These are phyloP conservation scores for Talaromyces sp. DNA, from an alignment of 2,329 filamentous ascomycete genomes.

Conservation along the genomic window DNA sequence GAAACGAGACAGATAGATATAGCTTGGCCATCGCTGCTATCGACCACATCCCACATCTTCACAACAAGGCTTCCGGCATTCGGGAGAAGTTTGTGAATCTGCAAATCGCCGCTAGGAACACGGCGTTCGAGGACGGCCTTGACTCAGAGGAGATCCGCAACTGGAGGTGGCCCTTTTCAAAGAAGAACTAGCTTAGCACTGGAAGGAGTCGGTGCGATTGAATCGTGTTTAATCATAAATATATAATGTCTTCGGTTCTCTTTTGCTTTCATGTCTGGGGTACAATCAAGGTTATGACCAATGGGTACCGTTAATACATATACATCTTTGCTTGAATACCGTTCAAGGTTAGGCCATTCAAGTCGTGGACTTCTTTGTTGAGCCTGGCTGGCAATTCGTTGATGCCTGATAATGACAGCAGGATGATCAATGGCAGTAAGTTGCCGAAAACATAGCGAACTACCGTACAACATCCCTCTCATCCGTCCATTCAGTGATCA, in stretches of 20 bases:
- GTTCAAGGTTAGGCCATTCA: too few relatives aligned
- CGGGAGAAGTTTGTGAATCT: constrained; percentile 62
- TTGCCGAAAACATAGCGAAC: background rate
- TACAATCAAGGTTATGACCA: background rate
- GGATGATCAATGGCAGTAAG: background rate
- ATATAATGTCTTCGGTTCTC: background rate
- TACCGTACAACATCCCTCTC: constrained; percentile 25
- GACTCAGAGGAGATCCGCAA: constrained; percentile 63
- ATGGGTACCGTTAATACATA: too few relatives aligned
- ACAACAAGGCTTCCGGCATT: constrained; percentile 60
- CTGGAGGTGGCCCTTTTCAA: constrained; percentile 60
- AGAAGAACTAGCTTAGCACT: background rate
- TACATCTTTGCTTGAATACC: background rate
- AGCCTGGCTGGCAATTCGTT: background rate
- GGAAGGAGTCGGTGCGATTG: background rate
- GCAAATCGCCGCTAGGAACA: constrained; percentile 61
- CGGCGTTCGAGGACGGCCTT: constrained; percentile 66
- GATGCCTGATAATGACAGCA: background rate
- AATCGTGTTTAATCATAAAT: background rate
- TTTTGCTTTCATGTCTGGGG: background rate
- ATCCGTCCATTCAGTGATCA: constrained; percentile 45
- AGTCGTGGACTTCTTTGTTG: background rate
- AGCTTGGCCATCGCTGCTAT: constrained; percentile 73
- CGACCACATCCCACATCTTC: constrained; percentile 60
- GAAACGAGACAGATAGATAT: constrained; percentile 73